These are phyloP conservation scores for Chrysosporium queenslandicum DNA, from an alignment of 2,329 filamentous ascomycete genomes.

Conservation along the genomic window DNA sequence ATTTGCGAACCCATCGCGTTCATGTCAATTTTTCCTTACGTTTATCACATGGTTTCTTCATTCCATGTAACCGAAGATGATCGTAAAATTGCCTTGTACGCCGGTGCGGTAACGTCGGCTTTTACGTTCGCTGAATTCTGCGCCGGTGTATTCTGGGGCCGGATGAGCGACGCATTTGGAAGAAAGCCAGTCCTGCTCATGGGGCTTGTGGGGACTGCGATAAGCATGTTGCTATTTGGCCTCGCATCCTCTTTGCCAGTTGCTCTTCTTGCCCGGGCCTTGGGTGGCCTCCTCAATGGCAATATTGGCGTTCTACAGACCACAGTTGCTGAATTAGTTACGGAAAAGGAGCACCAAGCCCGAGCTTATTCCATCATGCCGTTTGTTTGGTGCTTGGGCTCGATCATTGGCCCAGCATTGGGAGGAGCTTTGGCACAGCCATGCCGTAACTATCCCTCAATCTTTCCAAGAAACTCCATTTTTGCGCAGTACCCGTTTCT, in stretches of 20 bases:
- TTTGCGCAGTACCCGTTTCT: constrained; percentile 86
- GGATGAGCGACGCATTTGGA: constrained; percentile 81
- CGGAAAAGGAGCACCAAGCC: constrained; percentile 84
- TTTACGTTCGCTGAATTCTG: constrained; percentile 95
- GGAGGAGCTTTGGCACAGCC: constrained; percentile 84
- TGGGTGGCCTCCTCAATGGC: constrained; percentile 87
- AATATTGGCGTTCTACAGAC: constrained; percentile 95
- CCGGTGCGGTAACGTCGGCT: constrained; percentile 89
- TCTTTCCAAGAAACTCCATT: constrained; percentile 63
- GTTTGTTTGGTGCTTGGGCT: constrained; percentile 95
- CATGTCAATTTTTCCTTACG: constrained; percentile 98
- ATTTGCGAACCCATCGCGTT: constrained; percentile 98
- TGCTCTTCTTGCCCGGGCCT: constrained; percentile 74
- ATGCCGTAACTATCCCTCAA: constrained; percentile 64
- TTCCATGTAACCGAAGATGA: constrained; percentile 74
- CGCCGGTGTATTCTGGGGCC: constrained; percentile 85
- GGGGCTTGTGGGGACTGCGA: constrained; percentile 78
- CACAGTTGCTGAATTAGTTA: constrained; percentile 87
- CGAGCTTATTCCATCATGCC: constrained; percentile 97
- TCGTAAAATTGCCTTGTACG: constrained; percentile 77
- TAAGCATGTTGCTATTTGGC: constrained; percentile 89
- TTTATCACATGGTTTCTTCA: constrained; percentile 93
- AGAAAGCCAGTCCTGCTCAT: constrained; percentile 85
- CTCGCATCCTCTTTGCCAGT: constrained; percentile 74
- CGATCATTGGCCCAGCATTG: constrained; percentile 83